Base-by-base conservation (phyloP, 2,329 filamentous ascomycete genomes). In the Seiridium unicorne region DNA sequence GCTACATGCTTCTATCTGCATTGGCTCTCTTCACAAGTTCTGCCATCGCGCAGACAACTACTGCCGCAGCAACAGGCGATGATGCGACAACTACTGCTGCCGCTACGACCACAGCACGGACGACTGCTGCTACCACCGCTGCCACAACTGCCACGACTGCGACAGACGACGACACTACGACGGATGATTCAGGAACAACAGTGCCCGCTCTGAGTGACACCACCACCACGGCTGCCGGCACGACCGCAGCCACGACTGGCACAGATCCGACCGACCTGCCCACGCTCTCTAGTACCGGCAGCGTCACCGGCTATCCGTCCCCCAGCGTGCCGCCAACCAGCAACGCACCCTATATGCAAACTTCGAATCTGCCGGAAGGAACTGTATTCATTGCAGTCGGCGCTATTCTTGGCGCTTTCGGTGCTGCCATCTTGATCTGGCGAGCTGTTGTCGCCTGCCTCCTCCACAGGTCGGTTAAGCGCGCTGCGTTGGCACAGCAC, bases 331-430 rank as follows among this genome's bases (percentile, higher is more conserved):
- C 95, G 6, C 90, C 93, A 34, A 97, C 91, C 3, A 82, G 85
- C 44, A 86, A 89, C 70, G 95, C 95, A 4, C 93, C 94, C 13
- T 99, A 92, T 73, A 97, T 98, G 92, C 89, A 93, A 71, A 88
- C 89, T 69, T 96, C 93, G 1, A 88, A 78, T 57, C 81, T 93
- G 9, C 95, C 95, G 2, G 91, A 98, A 70, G 95, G 95, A 58
- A 97, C 94, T 3, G 90, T 99, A 61, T 99, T 99, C 78, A 99
- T 99, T 69, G 90, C 88, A 31, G 95, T 98, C 1, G 95, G 95
- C 51, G 90, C 93, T 34, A 89, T 92, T 35, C 84, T 99, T 5
- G 95, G 92, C 13, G 89, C 93, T 65, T 86, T 97, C 64, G 92
- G 88, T 9, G 79, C 92, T 7, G 88, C 87, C n/a, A 86, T 98